Evolutionary conservation across 1,284 basidiomycete genomes (phyloP), one percentile per base, ranked within the genome.

Genomic region (Chalciporus piperatoides): DNA sequence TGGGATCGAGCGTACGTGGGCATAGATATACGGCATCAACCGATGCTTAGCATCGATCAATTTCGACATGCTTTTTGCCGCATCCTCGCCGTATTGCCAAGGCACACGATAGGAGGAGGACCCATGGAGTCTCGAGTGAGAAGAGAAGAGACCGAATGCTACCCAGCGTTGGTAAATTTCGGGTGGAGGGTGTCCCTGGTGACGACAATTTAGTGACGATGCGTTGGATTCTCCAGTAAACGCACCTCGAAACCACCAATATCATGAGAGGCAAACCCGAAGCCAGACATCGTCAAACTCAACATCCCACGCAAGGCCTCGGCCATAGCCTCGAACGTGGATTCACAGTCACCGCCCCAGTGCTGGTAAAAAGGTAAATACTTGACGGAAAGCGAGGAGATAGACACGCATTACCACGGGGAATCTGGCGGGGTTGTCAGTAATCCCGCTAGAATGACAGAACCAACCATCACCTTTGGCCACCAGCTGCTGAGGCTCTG

Each of bases 321-420:
- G 0, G 81, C 81, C 85, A 90, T 89, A 5, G 84, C 86, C 61
- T 86, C 84, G 68, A 80, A 88, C 0, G 84, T 86, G 11, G 82
- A 84, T 63, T 88, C 85, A 65, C 84, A 87, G 56, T 90, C 86
- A 2, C 86, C 86, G 27, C 85, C 84, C 86, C 86, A 88, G 59
- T 85, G 82, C 66, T 82, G 69, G 23, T 64, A 65, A 53, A 65
- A 24, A 27, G 19, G 8, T 53, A 27, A 56, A 15, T 41, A 7
- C 19, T 36, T n/a, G 19, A 21, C 11, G 0, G 24, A 37, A 33
- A 32, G 46, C 15, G 10, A 17, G 38, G n/a, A 6, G 23, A 10
- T 35, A n/a, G 6, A 32, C 39, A 11, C 0, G n/a, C 44, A 41
- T 48, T 32, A 57, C 56, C 40, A 57, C 56, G 19, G 56, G 56